Percentiles rank a stretch among this genome's conserved stretches.
phyloP scores from a whole-genome alignment of 2,329 filamentous ascomycete genomes.

The Alternaria angustiovoidea region DNA sequence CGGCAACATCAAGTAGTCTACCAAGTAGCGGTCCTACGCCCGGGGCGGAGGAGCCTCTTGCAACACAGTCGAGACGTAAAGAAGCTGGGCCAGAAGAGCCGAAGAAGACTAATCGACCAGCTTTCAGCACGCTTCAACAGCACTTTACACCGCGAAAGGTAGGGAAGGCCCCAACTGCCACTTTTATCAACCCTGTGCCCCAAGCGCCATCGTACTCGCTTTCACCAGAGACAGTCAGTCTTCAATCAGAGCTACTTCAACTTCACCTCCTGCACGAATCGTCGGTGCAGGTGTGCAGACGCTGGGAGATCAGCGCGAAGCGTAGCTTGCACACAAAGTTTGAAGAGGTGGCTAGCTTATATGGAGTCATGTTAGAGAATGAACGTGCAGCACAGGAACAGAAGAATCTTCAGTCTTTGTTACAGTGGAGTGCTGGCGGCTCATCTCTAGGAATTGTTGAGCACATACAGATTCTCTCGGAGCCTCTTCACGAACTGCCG shows the following conservation, averaged over 20 bases:
- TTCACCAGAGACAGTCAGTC: slow-evolving; percentile 38
- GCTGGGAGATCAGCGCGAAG: slow-evolving; percentile 48
- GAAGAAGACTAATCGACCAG: slow-evolving; percentile 38
- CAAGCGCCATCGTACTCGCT: slow-evolving; percentile 29
- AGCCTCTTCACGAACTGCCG: slow-evolving; percentile 48
- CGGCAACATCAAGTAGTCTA: slow-evolving; percentile 21
- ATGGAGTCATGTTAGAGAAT: slow-evolving; percentile 46
- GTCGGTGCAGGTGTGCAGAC: slow-evolving; percentile 28
- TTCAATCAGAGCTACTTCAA: slow-evolving; percentile 52
- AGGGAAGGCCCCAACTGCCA: slow-evolving; percentile 46
- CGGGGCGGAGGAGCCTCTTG: slow-evolving; percentile 21
- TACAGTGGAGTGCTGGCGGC: slow-evolving; percentile 44
- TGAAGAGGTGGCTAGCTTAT: slow-evolving; percentile 47
- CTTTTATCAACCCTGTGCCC: slow-evolving; percentile 45
- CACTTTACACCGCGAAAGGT: slow-evolving; percentile 51
- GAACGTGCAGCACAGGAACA: slow-evolving; percentile 49
- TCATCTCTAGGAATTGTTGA: slow-evolving; percentile 41
- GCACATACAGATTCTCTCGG: slow-evolving; percentile 48
- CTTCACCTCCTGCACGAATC: slow-evolving; percentile 47
- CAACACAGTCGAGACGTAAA: slow-evolving; percentile 24
- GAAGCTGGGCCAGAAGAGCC: slow-evolving; percentile 33
- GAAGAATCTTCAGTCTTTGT: slow-evolving; percentile 47
- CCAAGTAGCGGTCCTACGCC: slow-evolving; percentile 14
- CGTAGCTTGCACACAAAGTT: slow-evolving; percentile 42
- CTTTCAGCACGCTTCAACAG: slow-evolving; percentile 51